Evolutionary conservation across 2,329 filamentous ascomycete genomes (phyloP), one percentile per base, ranked within the genome.

Genomic region (Trichoderma asperellum): DNA sequence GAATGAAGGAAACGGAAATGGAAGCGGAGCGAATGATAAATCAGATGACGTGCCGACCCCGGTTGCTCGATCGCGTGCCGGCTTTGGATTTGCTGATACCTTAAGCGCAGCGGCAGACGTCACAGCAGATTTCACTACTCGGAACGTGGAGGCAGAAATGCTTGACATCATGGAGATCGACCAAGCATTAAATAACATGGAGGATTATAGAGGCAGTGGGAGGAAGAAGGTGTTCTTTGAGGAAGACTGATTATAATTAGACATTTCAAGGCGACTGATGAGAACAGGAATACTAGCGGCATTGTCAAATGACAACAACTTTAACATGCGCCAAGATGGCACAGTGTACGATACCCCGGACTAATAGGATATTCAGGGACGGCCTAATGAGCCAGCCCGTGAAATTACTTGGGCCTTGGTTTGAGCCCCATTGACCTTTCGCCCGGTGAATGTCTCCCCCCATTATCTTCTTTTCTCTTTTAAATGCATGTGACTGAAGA

Each of bases 161-260:
- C 81, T 91, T 73, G 88, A 89, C 75, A 88, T 91, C 56, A 86
- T 89, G 83, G 87, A 88, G 73, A 89, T 91, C 74, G 88, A 91
- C 73, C 84, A 86, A 70, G 86, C 84, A 60, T 77, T 91, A 64
- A 83, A 87, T 59, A 81, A 79, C 61, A 81, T 91, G 85, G 84
- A 88, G 67, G 80, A 77, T 49, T 81, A 82, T 40, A 79, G 83
- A 57, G 81, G 81, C 40, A 81, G 79, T 67, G 84, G 83, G 58
- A 81, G 81, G 67, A 86, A 86, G 77, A 82, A 82, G 75, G 84
- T 86, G 66, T 82, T 87, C 70, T 87, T 87, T 71, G 84, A 86
- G 68, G 81, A 83, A 61, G 70, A 74, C 11, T 81, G 72, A 75
- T 60, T 49, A 27, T 59, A 18, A n/a, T 37, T 67, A 52, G 18